A percentile compares a stretch with the other conserved stretches of the same genome.
These are phyloP conservation scores for Mucuna pruriens DNA, from an alignment of 306 rosid genomes.

Conservation along the genomic window DNA sequence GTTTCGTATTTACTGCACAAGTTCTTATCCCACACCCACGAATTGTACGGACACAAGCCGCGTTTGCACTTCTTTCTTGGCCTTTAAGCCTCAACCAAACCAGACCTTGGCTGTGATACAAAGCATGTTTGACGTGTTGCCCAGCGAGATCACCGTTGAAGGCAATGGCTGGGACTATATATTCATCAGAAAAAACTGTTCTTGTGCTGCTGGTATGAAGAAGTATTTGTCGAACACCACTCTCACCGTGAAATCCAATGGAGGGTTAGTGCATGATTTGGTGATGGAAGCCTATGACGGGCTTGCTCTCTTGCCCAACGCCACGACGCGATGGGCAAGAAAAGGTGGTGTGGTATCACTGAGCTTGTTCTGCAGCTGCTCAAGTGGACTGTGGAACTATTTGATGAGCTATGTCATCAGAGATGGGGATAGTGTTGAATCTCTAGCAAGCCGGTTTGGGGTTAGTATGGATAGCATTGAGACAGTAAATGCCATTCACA, in stretches of 20 bases:
- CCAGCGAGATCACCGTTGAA: conserved; percentile 73
- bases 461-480: conserved; percentile 95
- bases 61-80: conserved; percentile 83
- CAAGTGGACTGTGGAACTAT: conserved; percentile 89
- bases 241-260: conserved; percentile 69
- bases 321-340: conserved; percentile 60
- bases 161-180: conserved; percentile 63
- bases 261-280: conserved; percentile 64
- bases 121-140: conserved; percentile 89
- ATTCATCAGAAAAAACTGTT: conserved; percentile 81
- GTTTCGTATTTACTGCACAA: conserved; percentile 34
- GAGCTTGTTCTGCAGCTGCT: conserved; percentile 86
- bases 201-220: conserved; percentile 62
- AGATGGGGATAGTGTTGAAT: conserved; percentile 78
- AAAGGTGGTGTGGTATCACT: conserved; percentile 74
- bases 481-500: conserved; percentile 67
- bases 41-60: conserved; percentile 76
- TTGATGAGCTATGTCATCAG: conserved; percentile 84
- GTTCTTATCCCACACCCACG: conserved; percentile 57
- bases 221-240: conserved; percentile 75
- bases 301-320: conserved; percentile 61
- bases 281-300: conserved; percentile 80
- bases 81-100: conserved; percentile 64
- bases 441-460: conserved; percentile 87
- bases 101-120: conserved; percentile 65